Evolutionary conservation across 352 stramenopile species (phyloP).

Genomic region (Pythium aristosporum): DNA sequence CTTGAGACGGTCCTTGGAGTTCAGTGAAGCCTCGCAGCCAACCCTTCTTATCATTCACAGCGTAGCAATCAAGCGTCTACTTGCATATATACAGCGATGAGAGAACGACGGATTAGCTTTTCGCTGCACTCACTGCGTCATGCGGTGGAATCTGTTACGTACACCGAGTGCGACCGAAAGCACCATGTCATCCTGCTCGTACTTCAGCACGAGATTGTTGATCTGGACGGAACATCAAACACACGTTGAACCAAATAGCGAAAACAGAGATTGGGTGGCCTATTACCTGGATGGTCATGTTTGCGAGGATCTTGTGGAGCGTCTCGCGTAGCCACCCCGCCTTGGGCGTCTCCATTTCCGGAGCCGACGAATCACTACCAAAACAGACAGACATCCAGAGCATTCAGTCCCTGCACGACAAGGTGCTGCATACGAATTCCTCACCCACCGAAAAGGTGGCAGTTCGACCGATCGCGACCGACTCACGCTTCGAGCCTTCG

Average conservation of each 20-base stretch:
- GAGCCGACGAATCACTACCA: conserved; percentile 1
- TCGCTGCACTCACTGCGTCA: not conserved
- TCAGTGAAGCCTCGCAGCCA: conserved; percentile 77
- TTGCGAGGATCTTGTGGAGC: conserved; percentile 79
- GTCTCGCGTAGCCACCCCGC: conserved; percentile 79
- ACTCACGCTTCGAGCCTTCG: conserved; percentile 11
- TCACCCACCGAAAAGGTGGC: conserved; percentile 1
- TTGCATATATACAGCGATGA: not conserved
- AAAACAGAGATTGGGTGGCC: not conserved
- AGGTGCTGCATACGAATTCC: not conserved
- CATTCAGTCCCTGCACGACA: not conserved
- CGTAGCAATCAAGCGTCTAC: conserved; percentile 78
- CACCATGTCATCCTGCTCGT: conserved; percentile 85
- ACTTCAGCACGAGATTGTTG: conserved; percentile 89
- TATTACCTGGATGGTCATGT: conserved; percentile 71
- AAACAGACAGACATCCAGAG: not conserved
- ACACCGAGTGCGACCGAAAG: conserved; percentile 82
- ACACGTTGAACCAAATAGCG: not conserved
- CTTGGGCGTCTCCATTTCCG: conserved; percentile 76
- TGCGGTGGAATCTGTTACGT: conserved; percentile 11
- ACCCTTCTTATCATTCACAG: conserved; percentile 48
- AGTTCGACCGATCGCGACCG: conserved; percentile 25
- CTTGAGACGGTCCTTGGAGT: conserved; percentile 40
- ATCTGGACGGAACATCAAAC: conserved; percentile 31
- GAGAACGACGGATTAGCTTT: not conserved